Conservation (phyloP, 164 flowering plant genomes). For the Annona cherimola region DNA sequence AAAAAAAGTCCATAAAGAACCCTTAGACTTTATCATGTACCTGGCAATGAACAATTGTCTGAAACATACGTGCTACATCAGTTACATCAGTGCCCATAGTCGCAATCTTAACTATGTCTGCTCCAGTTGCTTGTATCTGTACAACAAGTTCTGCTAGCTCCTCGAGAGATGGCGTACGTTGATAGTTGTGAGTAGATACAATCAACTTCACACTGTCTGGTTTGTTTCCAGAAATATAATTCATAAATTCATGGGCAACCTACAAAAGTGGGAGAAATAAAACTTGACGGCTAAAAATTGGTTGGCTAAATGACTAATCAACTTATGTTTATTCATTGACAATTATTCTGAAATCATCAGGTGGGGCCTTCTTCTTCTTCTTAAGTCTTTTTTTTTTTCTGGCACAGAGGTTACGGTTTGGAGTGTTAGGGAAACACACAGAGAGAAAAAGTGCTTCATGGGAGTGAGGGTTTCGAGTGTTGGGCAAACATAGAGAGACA, state of each 20-base stretch:
- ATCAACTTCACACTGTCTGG: conserved; percentile 64
- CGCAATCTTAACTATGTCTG: conserved; percentile 95
- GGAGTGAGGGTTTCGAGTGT: too few relatives aligned
- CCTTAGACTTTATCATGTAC: conserved; percentile 36
- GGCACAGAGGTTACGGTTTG: too few relatives aligned
- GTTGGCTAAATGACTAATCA: too few relatives aligned
- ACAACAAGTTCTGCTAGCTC: conserved; percentile 79
- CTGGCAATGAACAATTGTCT: conserved; percentile 70
- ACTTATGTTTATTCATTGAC: too few relatives aligned
- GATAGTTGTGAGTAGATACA: conserved; percentile 89
- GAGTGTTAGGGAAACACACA: too few relatives aligned
- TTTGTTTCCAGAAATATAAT: conserved; percentile 52
- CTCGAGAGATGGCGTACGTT: conserved; percentile 76
- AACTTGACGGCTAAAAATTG: not conserved
- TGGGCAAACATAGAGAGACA: too few relatives aligned
- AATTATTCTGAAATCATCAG: too few relatives aligned
- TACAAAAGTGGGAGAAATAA: conserved; percentile 16
- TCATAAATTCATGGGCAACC: conserved; percentile 75
- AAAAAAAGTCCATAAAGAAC: not conserved
- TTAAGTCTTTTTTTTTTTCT: too few relatives aligned
- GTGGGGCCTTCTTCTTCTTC: too few relatives aligned
- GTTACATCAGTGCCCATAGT: conserved; percentile 79
- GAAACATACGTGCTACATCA: conserved; percentile 83
- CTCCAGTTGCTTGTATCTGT: conserved; percentile 80
- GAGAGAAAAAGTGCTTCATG: too few relatives aligned